A percentile compares a stretch with the other conserved stretches of the same genome.
Conservation (phyloP, 768 basidiomycete species). For the Leccinum arenicola region DNA sequence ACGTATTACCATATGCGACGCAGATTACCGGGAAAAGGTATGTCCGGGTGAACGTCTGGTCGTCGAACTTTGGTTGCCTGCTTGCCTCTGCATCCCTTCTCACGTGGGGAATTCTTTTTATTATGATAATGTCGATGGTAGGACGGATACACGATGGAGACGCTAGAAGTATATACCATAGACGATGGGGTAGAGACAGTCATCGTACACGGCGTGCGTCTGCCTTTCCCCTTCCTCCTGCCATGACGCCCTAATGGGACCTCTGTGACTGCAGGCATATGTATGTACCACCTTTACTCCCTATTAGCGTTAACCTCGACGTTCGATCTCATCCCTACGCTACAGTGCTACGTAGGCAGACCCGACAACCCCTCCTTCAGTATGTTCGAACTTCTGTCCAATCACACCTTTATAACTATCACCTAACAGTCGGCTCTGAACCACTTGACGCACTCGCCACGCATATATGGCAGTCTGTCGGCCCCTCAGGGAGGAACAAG, state of each 20-base stretch:
- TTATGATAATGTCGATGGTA: slow-evolving; percentile 25
- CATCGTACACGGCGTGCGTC: slow-evolving; percentile 49
- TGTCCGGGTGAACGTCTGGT: neutral
- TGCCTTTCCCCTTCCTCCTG: neutral
- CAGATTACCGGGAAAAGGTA: slow-evolving; percentile 87
- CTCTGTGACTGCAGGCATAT: slow-evolving; percentile 41
- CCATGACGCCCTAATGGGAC: neutral
- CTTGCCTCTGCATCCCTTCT: neutral
- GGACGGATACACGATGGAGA: slow-evolving; percentile 91
- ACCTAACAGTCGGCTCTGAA: slow-evolving; percentile 71
- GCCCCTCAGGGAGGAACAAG: slow-evolving; percentile 91
- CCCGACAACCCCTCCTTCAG: slow-evolving; percentile 88
- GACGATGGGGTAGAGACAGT: slow-evolving; percentile 49
- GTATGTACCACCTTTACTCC: slow-evolving; percentile 33
- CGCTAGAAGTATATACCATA: slow-evolving; percentile 66
- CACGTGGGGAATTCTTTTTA: neutral
- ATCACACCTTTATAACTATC: neutral
- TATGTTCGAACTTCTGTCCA: slow-evolving; percentile 32
- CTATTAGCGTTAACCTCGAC: no score
- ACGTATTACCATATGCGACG: neutral
- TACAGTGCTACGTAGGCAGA: slow-evolving; percentile 82
- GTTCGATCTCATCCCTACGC: neutral
- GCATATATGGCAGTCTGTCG: slow-evolving; percentile 70
- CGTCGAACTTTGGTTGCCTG: neutral
- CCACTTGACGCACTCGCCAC: slow-evolving; percentile 65